Evolutionary conservation across 2,329 filamentous ascomycete species (phyloP), one percentile per base, ranked within the genome.

Genomic region (Pseudopyricularia cyperi): DNA sequence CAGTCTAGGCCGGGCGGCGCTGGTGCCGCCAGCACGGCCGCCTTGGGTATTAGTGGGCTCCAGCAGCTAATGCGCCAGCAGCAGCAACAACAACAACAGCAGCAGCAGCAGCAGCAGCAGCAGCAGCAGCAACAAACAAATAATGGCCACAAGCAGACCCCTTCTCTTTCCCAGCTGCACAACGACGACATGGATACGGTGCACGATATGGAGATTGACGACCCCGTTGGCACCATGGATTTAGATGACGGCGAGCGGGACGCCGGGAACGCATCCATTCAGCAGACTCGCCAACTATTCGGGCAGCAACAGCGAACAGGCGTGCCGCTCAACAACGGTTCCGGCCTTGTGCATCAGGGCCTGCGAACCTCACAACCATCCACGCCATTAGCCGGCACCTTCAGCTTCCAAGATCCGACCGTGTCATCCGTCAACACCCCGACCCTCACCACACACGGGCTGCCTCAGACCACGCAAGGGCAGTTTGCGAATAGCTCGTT

Each of bases 361-460:
- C 77, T 96, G 54, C 84, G 88, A 53, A 87, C 83, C 9, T 94
- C 90, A 4, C 88, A 89, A 57, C 91, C 90, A 1, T 82, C 87
- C 4, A 96, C 91, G 1, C 91, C 91, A 2, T 83, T 85, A 32
- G 76, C 87, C 26, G 79, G 84, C 47, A 82, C 77, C 60, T 89
- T 91, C 61, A 83, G 83, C 49, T 82, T 95, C 58, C 89, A 95
- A 66, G 96, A 96, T 65, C 91, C 91, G 15, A 96, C 90, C 1
- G 91, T 97, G 17, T 98, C 93, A 3, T 96, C 90, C 3, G 91
- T 96, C 52, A 97, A 96, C 66, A 97, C 91, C 0, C 91, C 91
- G 0, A 95, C 90, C 0, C 76, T 97, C 53, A 86, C 85, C 54
- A 88, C 88, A 1, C 84, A 89, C 57, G 37, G 37, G 6, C 37